phyloP scores from a whole-genome alignment of 495 filamentous ascomycete genomes.

The Xylaria intraflava region DNA sequence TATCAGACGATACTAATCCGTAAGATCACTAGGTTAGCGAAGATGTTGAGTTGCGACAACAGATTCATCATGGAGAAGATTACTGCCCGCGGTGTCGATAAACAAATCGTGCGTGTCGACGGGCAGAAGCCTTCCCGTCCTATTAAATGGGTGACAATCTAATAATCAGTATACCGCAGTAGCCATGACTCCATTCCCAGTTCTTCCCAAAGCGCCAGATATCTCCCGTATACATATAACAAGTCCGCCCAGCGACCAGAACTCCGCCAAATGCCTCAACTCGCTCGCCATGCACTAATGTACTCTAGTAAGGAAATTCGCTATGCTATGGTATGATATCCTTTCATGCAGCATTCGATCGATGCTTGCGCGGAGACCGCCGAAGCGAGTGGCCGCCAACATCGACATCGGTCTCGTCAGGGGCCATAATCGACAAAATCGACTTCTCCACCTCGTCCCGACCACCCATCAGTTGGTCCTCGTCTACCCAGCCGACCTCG shows the following conservation, averaged over 20 bases:
- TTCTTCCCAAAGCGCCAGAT: not conserved
- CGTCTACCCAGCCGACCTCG: conserved; percentile 40
- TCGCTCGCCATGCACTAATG: conserved; percentile 1
- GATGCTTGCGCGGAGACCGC: conserved; percentile 4
- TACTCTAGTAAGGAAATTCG: not conserved
- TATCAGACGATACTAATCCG: too few relatives aligned
- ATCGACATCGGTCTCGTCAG: conserved; percentile 9
- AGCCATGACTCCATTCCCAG: too few relatives aligned
- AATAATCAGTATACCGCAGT: too few relatives aligned
- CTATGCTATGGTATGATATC: not conserved
- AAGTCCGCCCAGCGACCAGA: not conserved
- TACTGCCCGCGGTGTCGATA: too few relatives aligned
- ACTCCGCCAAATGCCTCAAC: not conserved
- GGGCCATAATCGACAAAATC: conserved; percentile 23
- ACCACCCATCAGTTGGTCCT: conserved; percentile 37
- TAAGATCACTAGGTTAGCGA: too few relatives aligned
- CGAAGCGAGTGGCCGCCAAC: not conserved
- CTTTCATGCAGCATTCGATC: not conserved
- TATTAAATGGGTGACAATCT: too few relatives aligned
- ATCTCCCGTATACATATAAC: not conserved
- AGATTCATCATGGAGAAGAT: too few relatives aligned
- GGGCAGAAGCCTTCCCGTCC: too few relatives aligned
- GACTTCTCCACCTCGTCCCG: conserved; percentile 23
- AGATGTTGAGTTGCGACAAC: too few relatives aligned
- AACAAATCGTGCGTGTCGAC: too few relatives aligned